Evolutionary conservation across 441 rosid genomes (phyloP).

Genomic region (Corymbia citriodora): DNA sequence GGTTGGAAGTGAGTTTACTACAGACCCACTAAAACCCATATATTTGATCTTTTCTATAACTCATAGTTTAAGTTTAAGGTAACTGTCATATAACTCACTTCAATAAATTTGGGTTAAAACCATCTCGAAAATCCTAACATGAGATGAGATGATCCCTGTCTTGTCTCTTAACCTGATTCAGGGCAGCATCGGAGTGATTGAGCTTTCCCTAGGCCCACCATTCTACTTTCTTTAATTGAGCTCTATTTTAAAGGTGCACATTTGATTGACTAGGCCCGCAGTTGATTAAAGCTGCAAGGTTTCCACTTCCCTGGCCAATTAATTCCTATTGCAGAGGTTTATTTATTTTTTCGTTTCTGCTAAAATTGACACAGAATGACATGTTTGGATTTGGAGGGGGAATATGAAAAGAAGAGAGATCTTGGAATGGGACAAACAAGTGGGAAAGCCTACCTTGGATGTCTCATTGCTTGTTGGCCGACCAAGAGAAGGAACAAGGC

Average conservation of each 20-base stretch:
- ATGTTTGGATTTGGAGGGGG: background rate
- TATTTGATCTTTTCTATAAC: background rate
- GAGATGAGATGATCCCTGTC: background rate
- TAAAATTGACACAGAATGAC: background rate
- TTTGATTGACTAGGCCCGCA: background rate
- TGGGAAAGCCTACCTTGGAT: constrained; percentile 3
- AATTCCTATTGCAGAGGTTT: background rate
- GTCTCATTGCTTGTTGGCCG: constrained; percentile 65
- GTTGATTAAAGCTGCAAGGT: background rate
- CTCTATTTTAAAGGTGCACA: background rate
- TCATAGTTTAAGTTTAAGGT: background rate
- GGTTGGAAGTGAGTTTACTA: background rate
- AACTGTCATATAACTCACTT: background rate
- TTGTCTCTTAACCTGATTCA: background rate
- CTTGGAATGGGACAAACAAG: background rate
- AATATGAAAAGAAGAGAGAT: background rate
- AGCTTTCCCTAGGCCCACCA: background rate
- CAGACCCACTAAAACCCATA: background rate
- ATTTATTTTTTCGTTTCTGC: background rate
- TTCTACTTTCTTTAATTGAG: background rate
- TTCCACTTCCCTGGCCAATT: background rate
- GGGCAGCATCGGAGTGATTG: background rate
- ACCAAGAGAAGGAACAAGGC: constrained; percentile 6
- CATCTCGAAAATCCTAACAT: background rate
- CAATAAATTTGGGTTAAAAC: background rate